phyloP scores from a whole-genome alignment of 2,329 filamentous ascomycete species.

The Fusarium ambrosium region DNA sequence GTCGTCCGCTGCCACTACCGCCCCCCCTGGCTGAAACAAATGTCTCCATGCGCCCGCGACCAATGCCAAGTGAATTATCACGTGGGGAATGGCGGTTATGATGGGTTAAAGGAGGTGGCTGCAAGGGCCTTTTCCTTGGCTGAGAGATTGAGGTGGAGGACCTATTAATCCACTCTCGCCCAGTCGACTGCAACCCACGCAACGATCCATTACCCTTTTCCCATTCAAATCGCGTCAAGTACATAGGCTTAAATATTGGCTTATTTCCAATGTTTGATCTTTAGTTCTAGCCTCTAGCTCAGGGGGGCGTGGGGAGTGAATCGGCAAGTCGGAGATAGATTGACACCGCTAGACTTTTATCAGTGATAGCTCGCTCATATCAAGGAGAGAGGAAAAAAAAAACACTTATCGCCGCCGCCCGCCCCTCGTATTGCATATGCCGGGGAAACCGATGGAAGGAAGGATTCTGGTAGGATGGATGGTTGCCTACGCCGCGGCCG shows the following conservation, averaged over 20 bases:
- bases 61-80: background rate
- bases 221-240: conserved; percentile 3
- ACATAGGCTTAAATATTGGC: conserved; percentile 42
- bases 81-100: conserved; percentile 1
- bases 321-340: background rate
- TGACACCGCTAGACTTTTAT: background rate
- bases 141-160: conserved; percentile 6
- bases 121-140: background rate
- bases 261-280: conserved; percentile 36
- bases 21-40: conserved; percentile 5
- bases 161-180: background rate
- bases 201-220: conserved; percentile 1
- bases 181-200: background rate
- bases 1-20: background rate
- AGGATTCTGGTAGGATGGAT: background rate
- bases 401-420: background rate
- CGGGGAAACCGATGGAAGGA: background rate
- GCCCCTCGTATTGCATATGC: background rate
- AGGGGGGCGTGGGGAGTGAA: conserved; percentile 17
- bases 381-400: background rate
- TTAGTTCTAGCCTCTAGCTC: conserved; percentile 33
- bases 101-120: conserved; percentile 5
- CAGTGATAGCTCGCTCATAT: background rate
- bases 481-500: background rate
- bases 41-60: background rate